Base-by-base conservation (phyloP, 139 green algal genomes). In the Desmodesmus armatus region DNA sequence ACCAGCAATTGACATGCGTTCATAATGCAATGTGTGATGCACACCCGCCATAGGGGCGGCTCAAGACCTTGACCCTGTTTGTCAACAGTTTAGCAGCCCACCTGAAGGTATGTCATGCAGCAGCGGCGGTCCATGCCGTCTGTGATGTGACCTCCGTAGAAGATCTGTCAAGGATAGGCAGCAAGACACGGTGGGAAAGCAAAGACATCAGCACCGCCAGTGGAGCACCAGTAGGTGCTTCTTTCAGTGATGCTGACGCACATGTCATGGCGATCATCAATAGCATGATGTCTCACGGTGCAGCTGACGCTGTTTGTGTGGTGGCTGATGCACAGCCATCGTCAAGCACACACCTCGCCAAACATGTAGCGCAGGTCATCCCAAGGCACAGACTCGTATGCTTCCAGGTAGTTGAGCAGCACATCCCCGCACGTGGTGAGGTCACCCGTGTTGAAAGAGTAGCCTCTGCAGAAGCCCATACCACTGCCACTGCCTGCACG, bases 361-460 rank as follows among this genome's bases (percentile, higher is more conserved):
- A 96, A 96, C 93, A 96, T 96, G 92, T 96, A 98, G 55, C 94
- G 91, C 85, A 98, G 91, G 87, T 98, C 95, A 31, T 90, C 88
- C 93, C 93, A 98, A 6, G 95, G 95, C 47, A 96, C 91, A 27
- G 81, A 40, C 62, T 94, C 84, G 77, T 96, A 96, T 9, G 91
- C 93, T 82, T 96, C 93, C 49, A 96, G 87, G 88, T 96, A 96
- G 92, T 98, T 98, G 88, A 92, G 91, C 80, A 98, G 90, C 87
- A 96, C 94, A 77, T 98, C 95, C 2, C 91, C 93, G 88, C 95
- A 98, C 25, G 94, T 96, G 63, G 91, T 93, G 49, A 98, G 91
- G 80, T 98, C 95, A 39, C 94, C 93, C 89, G 95, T 96, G 91
- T 98, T 98, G 92, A 98, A 98, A 27, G 90, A 95, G 91, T 98